These are phyloP conservation scores for Venturia oleaginea DNA, from an alignment of 2,329 filamentous ascomycete genomes.

Conservation along the genomic window DNA sequence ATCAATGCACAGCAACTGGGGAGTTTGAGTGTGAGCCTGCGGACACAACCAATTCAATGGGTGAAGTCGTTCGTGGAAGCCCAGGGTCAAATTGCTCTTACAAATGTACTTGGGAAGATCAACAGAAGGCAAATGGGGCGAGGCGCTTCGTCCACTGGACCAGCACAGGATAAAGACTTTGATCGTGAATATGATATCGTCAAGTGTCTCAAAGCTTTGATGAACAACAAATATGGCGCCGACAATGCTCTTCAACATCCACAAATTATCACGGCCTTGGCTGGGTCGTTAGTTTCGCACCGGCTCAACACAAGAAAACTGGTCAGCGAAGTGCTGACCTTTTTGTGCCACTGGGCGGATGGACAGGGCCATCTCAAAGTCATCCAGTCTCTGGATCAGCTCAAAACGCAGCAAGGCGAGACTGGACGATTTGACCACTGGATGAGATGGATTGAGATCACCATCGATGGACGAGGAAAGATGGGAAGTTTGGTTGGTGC, in stretches of 20 bases:
- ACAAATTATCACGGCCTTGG: constrained; percentile 80
- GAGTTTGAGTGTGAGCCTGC: constrained; percentile 85
- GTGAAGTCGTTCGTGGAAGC: constrained; percentile 94
- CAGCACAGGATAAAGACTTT: constrained; percentile 62
- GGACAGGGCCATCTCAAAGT: constrained; percentile 88
- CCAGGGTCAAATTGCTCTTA: constrained; percentile 91
- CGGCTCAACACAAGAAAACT: constrained; percentile 87
- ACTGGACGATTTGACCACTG: constrained; percentile 95
- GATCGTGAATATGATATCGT: constrained; percentile 95
- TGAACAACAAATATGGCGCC: constrained; percentile 99
- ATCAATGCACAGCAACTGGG: constrained; percentile 86
- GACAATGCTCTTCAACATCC: constrained; percentile 89
- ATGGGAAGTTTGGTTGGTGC: constrained; percentile 97
- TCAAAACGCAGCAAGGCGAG: constrained; percentile 80
- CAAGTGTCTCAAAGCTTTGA: constrained; percentile 92
- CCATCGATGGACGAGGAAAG: constrained; percentile 91
- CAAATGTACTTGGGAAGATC: constrained; percentile 86
- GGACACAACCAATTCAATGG: constrained; percentile 95
- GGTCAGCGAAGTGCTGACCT: constrained; percentile 92
- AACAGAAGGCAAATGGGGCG: constrained; percentile 75
- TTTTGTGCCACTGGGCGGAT: constrained; percentile 88
- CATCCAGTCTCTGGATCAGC: constrained; percentile 82
- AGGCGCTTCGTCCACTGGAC: constrained; percentile 48
- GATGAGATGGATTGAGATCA: constrained; percentile 98
- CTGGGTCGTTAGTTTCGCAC: constrained; percentile 77